Evolutionary conservation across 495 filamentous ascomycete species (phyloP).

Genomic region (Pseudevernia furfuracea): DNA sequence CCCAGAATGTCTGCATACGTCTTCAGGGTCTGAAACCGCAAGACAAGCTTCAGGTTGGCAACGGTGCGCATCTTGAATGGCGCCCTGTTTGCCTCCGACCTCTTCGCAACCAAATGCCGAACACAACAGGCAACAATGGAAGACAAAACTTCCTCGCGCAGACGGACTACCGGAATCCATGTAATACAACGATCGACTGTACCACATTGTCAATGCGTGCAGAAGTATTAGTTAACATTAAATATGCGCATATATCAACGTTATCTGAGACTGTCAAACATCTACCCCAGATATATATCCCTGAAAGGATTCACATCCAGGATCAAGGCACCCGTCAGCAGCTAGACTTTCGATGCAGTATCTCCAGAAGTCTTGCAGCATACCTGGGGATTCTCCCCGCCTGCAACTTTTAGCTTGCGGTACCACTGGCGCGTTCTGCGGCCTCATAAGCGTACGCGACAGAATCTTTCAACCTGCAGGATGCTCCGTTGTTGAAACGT

Average conservation of each 20-base stretch:
- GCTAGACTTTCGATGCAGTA: neutral
- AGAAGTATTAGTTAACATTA: neutral
- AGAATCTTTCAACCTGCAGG: neutral
- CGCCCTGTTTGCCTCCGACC: conserved; percentile 2
- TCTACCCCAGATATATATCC: neutral
- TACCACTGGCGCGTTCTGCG: conserved; percentile 6
- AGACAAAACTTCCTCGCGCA: neutral
- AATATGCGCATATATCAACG: neutral
- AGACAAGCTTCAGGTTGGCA: neutral
- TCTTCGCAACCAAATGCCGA: neutral
- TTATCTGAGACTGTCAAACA: neutral
- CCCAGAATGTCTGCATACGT: neutral
- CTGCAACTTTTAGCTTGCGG: neutral
- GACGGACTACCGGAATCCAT: neutral
- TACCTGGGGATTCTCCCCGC: neutral
- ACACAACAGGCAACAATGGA: neutral
- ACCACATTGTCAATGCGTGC: neutral
- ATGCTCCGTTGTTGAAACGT: neutral
- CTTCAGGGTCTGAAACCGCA: neutral
- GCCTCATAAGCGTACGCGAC: conserved; percentile 8
- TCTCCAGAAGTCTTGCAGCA: neutral
- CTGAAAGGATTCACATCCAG: neutral
- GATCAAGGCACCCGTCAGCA: neutral
- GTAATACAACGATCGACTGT: neutral
- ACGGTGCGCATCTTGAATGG: neutral